Evolutionary conservation across 1,284 basidiomycete genomes (phyloP).

Genomic region (Puccinia horiana): DNA sequence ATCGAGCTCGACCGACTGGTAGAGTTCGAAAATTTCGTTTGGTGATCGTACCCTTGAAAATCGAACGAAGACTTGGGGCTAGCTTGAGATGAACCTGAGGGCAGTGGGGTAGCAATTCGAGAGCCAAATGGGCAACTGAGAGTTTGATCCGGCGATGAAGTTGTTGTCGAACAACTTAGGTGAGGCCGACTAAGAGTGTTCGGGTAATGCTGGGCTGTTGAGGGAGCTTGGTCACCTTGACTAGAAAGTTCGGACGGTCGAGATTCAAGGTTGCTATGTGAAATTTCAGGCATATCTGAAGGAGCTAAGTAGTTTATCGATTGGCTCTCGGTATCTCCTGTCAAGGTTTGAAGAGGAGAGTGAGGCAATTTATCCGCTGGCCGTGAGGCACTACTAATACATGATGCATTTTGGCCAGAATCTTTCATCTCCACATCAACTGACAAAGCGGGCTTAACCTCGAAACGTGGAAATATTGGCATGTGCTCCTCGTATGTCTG

Average conservation of each 20-base stretch:
- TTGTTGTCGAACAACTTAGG: conserved; percentile 13
- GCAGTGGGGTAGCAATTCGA: conserved; percentile 2
- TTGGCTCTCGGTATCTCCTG: neutral
- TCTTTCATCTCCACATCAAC: conserved; percentile 39
- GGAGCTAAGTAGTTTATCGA: neutral
- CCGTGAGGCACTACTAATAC: neutral
- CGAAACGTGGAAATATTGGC: neutral
- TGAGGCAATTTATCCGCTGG: neutral
- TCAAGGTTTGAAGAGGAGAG: neutral
- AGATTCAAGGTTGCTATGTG: neutral
- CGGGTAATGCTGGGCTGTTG: neutral
- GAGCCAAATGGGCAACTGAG: conserved; percentile 17
- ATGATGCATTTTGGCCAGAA: neutral
- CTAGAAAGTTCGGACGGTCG: neutral
- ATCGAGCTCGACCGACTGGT: conserved; percentile 38
- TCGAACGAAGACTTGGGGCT: conserved; percentile 28
- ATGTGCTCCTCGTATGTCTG: conserved; percentile 6
- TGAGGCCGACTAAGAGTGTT: neutral
- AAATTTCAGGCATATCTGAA: neutral
- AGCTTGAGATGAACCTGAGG: conserved; percentile 26
- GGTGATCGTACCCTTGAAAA: neutral
- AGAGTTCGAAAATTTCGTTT: conserved; percentile 23
- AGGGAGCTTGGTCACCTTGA: neutral
- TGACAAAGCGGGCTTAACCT: neutral
- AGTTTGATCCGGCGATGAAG: conserved; percentile 32